A percentile compares a stretch with the other conserved stretches of the same genome.
phyloP scores from a whole-genome alignment of 495 filamentous ascomycete species.

The Saxophila tyrrhenica region DNA sequence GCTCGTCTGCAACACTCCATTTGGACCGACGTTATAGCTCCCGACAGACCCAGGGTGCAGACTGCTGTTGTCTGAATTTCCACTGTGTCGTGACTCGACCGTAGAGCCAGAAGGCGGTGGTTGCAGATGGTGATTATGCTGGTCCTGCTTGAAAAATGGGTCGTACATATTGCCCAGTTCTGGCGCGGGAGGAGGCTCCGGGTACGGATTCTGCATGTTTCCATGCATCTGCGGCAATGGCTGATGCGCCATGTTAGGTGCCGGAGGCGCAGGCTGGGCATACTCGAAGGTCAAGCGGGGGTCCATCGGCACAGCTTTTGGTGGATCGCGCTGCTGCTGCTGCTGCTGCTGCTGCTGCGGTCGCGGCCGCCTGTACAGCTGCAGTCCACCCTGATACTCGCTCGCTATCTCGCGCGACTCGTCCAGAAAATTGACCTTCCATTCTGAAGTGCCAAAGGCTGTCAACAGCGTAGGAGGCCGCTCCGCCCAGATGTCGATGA shows the following conservation, averaged over 20 bases:
- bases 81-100: constrained; percentile 26
- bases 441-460: constrained; percentile 49
- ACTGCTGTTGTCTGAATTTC: constrained; percentile 28
- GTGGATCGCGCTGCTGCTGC: constrained; percentile 31
- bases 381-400: constrained; percentile 75
- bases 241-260: constrained; percentile 30
- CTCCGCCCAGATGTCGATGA: constrained; percentile 72
- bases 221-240: constrained; percentile 35
- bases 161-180: constrained; percentile 16
- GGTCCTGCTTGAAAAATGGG: constrained; percentile 17
- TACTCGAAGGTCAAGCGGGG: constrained; percentile 33
- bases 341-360: constrained; percentile 17
- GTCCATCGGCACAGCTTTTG: constrained; percentile 15
- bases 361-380: constrained; percentile 46
- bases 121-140: constrained; percentile 23
- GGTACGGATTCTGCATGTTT: constrained; percentile 28
- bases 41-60: constrained; percentile 4
- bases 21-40: constrained; percentile 2
- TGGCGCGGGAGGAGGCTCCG: constrained; percentile 15
- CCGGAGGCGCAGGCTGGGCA: constrained; percentile 26
- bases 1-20: constrained; percentile 11
- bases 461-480: constrained; percentile 44
- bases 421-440: constrained; percentile 71
- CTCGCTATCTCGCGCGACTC: constrained; percentile 86
- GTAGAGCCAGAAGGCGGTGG: constrained; percentile 22